A percentile compares a stretch with the other conserved stretches of the same genome.
Conservation (phyloP, 2,329 filamentous ascomycete genomes). For the Mollisiaceae sp. region DNA sequence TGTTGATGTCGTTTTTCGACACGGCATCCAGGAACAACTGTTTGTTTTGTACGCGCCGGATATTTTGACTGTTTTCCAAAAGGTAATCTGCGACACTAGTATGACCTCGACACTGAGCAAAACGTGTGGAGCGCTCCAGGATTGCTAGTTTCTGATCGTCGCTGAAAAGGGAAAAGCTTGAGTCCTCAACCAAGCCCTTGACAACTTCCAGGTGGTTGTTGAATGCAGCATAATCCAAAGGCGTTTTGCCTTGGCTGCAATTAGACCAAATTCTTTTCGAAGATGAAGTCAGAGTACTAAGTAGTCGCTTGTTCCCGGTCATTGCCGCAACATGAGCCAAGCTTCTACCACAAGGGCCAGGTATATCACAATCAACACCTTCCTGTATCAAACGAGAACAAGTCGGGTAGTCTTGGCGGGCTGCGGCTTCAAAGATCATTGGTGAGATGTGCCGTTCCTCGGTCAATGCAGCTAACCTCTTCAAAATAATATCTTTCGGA, state of each 20-base stretch:
- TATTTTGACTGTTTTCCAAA: background rate
- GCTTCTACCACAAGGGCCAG: background rate
- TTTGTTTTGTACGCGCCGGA: background rate
- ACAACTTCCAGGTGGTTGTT: constrained; percentile 5
- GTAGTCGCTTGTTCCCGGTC: background rate
- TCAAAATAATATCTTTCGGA: background rate
- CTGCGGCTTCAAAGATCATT: constrained; percentile 5
- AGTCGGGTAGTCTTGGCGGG: background rate
- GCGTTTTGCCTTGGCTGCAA: background rate
- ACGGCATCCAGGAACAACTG: background rate
- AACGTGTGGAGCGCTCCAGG: background rate
- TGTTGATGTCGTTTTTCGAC: constrained; percentile 4
- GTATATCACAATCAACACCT: constrained; percentile 5
- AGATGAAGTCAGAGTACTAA: background rate
- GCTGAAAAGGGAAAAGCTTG: background rate
- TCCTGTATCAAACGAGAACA: background rate
- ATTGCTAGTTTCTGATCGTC: background rate
- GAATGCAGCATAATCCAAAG: constrained; percentile 5
- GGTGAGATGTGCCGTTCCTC: background rate
- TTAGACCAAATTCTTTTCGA: background rate
- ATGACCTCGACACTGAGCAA: constrained; percentile 1
- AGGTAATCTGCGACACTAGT: background rate
- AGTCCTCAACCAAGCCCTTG: background rate
- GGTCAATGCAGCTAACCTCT: background rate
- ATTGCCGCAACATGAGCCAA: constrained; percentile 5